Base-by-base conservation (phyloP, 768 basidiomycete genomes). In the Hirschioporus abietinus region DNA sequence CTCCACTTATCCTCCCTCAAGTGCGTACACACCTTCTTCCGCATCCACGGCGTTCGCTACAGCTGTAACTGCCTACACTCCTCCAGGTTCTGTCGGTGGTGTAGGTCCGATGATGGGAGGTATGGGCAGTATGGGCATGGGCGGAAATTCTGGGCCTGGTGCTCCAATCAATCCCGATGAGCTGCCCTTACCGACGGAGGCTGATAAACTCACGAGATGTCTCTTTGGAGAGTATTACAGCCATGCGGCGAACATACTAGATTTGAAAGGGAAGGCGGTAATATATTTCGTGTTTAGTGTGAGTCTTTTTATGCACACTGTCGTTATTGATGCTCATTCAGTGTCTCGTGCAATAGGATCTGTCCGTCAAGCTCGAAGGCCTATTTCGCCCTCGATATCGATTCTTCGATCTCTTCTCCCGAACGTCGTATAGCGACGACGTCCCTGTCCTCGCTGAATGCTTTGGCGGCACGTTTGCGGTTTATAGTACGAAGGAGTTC, bases 401-500 rank as follows among this genome's bases (percentile, higher is more conserved):
- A 3, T 80, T 83, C 66, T 88, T 91, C 70, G 87, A 89, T 74
- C 76, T 91, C 42, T 84, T 83, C 71, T 83, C 82, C 0, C 72
- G 74, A 26, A 77, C 79, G 15, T 24, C 12, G 3, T 25, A 34
- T 24, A 34, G 60, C 60, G 60, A 34, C 24, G 65, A 69, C 23
- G 71, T 74, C 7, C 79, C 79, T 1, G 79, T 90, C 6, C 82
- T 86, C 68, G 88, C 88, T 0, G 88, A 90, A 75, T 83, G 83
- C 68, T 89, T 85, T 69, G 87, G 89, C 4, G 86, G 86, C 0
- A 68, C 78, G 1, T 90, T 91, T 73, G 84, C 81, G 25, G 84
- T 91, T 0, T 90, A 86, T 71, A 87, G 88, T 10, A 89, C 89
- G 0, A 90, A 90, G 70, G 85, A 88, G 66, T 90, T 90, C 68